Evolutionary conservation across 2,329 filamentous ascomycete species (phyloP), one percentile per base, ranked within the genome.

Genomic region (Penicillium sp.): DNA sequence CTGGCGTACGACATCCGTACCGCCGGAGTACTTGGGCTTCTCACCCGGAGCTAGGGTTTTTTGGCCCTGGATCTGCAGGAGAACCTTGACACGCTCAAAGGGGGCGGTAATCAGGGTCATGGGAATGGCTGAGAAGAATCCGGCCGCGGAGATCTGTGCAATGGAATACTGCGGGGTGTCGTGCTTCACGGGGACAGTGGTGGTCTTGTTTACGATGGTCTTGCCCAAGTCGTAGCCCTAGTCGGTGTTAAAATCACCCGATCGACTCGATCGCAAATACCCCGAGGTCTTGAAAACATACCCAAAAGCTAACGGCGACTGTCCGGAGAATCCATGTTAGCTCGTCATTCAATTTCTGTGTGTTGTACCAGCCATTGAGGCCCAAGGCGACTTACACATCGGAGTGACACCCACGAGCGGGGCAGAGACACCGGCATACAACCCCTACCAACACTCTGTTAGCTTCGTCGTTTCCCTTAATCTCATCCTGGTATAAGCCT

Each of bases 71-170:
- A 97, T 95, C 74, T 99, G 94, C 1, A 99, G 86, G 58, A 99
- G 91, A 50, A 99, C 92, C 77, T 99, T 99, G 64, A 99, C 91
- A 67, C 94, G 92, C 81, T 99, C 94, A 71, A 99, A 97, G 55
- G 94, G 94, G 4, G 94, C 94, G n/a, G 94, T 97, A 77, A 99
- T 96, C 74, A 90, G 76, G 4, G 94, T 99, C 90, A 95, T 95
- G 66, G 94, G 94, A 54, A 99, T 88, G 55, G 94, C 94, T 68
- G 90, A 95, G 83, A 99, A 95, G 84, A 96, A 96, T 58, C 94
- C 94, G 13, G 94, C 94, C 31, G 90, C 83, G 30, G 90, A 94
- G 74, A 95, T 86, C 74, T 99, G 94, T 39, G 80, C 88, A 67
- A 96, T 91, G 53, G 86, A 85, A 76, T 89, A 90, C 62, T 86